phyloP scores from a whole-genome alignment of 208 protist genomes.

The Lotmaria passim region DNA sequence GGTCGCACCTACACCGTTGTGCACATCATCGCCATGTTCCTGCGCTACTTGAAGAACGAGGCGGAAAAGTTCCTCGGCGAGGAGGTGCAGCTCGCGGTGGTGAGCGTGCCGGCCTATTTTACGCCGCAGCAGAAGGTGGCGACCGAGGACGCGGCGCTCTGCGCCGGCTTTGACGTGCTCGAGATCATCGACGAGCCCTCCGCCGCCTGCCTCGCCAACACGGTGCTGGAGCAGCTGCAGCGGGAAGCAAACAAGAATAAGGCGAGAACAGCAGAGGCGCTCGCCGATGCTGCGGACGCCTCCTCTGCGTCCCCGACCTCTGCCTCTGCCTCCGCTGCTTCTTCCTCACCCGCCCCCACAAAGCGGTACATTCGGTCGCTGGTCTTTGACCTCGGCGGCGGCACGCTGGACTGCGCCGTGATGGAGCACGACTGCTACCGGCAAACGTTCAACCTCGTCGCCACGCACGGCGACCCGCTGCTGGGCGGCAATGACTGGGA shows the following conservation, averaged over 20 bases:
- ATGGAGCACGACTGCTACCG: slow-evolving; percentile 83
- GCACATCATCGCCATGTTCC: slow-evolving; percentile 94
- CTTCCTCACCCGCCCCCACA: background rate
- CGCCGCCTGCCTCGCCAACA: slow-evolving; percentile 88
- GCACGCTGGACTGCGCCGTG: slow-evolving; percentile 91
- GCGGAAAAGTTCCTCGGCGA: slow-evolving; percentile 86
- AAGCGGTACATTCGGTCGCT: slow-evolving; percentile 72
- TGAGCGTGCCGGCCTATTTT: slow-evolving; percentile 94
- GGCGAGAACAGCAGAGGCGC: background rate
- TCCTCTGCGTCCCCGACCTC: background rate
- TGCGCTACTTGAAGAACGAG: slow-evolving; percentile 88
- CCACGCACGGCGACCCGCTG: slow-evolving; percentile 89
- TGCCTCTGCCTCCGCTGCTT: background rate
- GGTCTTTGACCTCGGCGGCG: slow-evolving; percentile 92
- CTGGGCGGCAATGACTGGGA: slow-evolving; percentile 94
- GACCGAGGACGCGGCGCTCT: slow-evolving; percentile 92
- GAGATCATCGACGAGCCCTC: slow-evolving; percentile 94
- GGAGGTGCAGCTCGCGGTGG: slow-evolving; percentile 83
- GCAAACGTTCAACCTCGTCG: slow-evolving; percentile 75
- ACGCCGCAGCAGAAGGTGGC: slow-evolving; percentile 91
- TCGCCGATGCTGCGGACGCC: slow-evolving; percentile 11
- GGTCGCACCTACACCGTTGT: slow-evolving; percentile 89
- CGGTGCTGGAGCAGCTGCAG: slow-evolving; percentile 53
- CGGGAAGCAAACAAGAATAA: background rate
- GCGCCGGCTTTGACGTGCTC: slow-evolving; percentile 91